These are phyloP conservation scores for Cutaneotrichosporon spelunceum DNA, from an alignment of 1,284 basidiomycete species.

Conservation along the genomic window DNA sequence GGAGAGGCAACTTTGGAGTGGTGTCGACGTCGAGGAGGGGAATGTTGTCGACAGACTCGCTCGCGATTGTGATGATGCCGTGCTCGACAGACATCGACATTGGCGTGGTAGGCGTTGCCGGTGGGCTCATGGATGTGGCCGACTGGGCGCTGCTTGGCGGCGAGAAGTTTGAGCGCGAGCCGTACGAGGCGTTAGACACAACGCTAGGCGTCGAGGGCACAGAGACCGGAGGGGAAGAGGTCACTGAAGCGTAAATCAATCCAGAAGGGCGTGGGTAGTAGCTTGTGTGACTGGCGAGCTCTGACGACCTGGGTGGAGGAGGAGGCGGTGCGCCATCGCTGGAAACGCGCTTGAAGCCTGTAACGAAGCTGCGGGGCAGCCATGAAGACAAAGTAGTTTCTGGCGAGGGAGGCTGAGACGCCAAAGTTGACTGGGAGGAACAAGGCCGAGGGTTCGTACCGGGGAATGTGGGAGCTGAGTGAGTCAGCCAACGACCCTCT, in stretches of 20 bases:
- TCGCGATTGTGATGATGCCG: conserved; percentile 9
- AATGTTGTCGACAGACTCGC: conserved; percentile 8
- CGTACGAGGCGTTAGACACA: not conserved
- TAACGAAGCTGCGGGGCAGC: conserved; percentile 8
- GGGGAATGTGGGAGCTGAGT: conserved; percentile 20
- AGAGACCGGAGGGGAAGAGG: not conserved
- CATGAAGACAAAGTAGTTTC: not conserved
- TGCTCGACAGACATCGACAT: not conserved
- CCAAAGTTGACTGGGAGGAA: not conserved
- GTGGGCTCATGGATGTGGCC: conserved; percentile 16
- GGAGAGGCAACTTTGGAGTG: conserved; percentile 8
- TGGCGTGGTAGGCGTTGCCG: conserved; percentile 22
- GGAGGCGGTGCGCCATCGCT: not conserved
- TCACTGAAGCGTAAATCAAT: not conserved
- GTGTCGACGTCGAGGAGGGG: conserved; percentile 2
- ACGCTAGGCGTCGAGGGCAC: not conserved
- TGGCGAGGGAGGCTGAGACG: not conserved
- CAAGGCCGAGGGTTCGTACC: not conserved
- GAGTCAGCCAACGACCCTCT: not conserved
- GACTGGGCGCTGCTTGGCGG: conserved; percentile 18
- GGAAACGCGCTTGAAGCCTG: conserved; percentile 17
- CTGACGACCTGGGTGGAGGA: not conserved
- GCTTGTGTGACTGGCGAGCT: not conserved
- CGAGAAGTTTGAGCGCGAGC: conserved; percentile 9
- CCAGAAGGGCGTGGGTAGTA: not conserved